Evolutionary conservation across 371 early-diverging fungal species (phyloP).

Genomic region (Actinomucor elegans): DNA sequence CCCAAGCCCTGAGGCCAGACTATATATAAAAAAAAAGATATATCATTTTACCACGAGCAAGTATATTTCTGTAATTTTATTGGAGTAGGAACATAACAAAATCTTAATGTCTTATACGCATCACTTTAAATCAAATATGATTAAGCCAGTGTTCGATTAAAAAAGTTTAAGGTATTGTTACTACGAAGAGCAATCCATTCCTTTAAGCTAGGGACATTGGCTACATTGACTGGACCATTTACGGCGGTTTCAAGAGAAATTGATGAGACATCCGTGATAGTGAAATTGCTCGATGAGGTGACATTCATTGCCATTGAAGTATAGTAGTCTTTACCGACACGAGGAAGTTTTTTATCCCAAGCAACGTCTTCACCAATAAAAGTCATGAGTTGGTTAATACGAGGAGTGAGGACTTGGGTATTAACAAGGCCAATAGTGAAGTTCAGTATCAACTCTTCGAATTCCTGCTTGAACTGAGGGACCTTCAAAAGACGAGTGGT

Average conservation of each 20-base stretch:
- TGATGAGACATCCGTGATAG: neutral
- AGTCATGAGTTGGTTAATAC: constrained; percentile 12
- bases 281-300: neutral
- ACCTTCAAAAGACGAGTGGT: constrained; percentile 13
- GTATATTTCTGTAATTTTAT: no score
- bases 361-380: constrained; percentile 23
- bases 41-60: no score
- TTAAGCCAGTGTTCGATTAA: no score
- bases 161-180: constrained; percentile 4
- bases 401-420: neutral
- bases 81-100: no score
- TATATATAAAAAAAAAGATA: no score
- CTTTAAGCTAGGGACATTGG: constrained; percentile 3
- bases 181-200: constrained; percentile 19
- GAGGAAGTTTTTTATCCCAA: constrained; percentile 23
- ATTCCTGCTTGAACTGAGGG: constrained; percentile 12
- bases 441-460: constrained; percentile 4
- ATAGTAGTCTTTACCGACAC: neutral
- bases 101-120: no score
- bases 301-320: neutral
- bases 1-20: no score
- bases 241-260: constrained; percentile 5
- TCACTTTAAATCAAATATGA: no score
- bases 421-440: constrained; percentile 7
- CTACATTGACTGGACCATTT: constrained; percentile 11